These are phyloP conservation scores for Stenogyne calaminthoides DNA, from an alignment of 305 asterid species.

Conservation along the genomic window DNA sequence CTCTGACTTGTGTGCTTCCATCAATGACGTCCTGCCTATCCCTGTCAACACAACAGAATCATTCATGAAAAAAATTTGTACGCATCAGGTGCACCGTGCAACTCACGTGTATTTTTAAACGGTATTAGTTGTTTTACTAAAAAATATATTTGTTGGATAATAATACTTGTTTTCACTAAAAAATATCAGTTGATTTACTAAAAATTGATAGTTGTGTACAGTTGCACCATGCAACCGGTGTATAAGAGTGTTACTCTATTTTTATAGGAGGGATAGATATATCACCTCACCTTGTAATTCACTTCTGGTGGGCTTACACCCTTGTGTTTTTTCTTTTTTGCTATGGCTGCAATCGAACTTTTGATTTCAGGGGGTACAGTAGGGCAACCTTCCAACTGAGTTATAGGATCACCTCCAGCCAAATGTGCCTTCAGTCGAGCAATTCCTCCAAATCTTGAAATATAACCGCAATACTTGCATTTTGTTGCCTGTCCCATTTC, in stretches of 20 bases:
- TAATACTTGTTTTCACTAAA: no score
- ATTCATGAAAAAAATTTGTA: neutral
- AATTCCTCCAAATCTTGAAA: constrained; percentile 51
- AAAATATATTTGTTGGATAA: no score
- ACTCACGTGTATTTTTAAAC: no score
- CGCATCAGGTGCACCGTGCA: neutral
- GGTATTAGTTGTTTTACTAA: no score
- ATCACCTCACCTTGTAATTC: constrained; percentile 35
- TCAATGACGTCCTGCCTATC: neutral
- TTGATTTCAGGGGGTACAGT: constrained; percentile 41
- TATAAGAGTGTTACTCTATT: neutral
- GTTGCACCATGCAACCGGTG: no score
- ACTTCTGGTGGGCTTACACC: constrained; percentile 7
- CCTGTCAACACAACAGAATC: constrained; percentile 8
- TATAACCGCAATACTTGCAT: constrained; percentile 55
- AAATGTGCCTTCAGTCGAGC: constrained; percentile 48
- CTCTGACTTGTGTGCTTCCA: constrained; percentile 28
- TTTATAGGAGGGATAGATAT: neutral
- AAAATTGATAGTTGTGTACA: no score
- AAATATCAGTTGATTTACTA: no score
- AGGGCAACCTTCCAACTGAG: constrained; percentile 47
- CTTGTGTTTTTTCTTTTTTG: constrained; percentile 31
- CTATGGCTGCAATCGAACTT: constrained; percentile 31
- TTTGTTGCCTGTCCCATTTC: constrained; percentile 41
- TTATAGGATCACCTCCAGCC: constrained; percentile 48